Percentiles rank a stretch among this genome's conserved stretches.
Conservation (phyloP, 768 basidiomycete genomes). For the Phylloporus arenicola region DNA sequence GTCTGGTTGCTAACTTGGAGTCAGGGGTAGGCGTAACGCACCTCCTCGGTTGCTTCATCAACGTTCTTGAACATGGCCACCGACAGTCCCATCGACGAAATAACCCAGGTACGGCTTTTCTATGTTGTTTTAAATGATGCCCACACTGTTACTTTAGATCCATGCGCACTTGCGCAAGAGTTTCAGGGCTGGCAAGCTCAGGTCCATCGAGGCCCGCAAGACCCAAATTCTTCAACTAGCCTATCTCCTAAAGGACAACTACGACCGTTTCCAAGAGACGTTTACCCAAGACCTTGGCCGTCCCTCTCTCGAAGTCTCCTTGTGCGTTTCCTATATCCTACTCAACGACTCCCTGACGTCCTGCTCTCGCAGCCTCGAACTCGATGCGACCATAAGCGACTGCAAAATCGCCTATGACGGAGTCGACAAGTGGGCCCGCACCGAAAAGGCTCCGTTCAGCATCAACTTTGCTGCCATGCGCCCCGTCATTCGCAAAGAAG, state of each 20-base stretch:
- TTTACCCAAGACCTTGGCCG: constrained; percentile 60
- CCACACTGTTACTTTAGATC: constrained; percentile 37
- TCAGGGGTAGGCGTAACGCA: too few species aligned
- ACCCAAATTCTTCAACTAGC: constrained; percentile 71
- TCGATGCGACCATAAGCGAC: constrained; percentile 50
- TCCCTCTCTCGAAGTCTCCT: constrained; percentile 51
- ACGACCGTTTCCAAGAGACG: constrained; percentile 51
- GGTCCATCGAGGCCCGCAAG: constrained; percentile 62
- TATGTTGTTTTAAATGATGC: background rate
- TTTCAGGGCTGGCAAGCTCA: constrained; percentile 63
- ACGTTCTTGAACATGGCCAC: constrained; percentile 15
- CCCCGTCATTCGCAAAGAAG: constrained; percentile 64
- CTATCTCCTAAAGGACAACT: constrained; percentile 72
- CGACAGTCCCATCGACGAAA: constrained; percentile 49
- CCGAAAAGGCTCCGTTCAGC: constrained; percentile 51
- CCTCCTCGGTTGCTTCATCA: too few species aligned
- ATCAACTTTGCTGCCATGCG: constrained; percentile 54
- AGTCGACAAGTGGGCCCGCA: constrained; percentile 72
- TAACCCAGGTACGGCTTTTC: constrained; percentile 37
- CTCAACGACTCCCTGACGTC: background rate
- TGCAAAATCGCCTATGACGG: constrained; percentile 49
- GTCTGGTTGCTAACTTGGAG: too few species aligned
- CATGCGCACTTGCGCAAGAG: constrained; percentile 49
- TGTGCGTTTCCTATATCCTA: constrained; percentile 36
- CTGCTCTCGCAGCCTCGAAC: constrained; percentile 49